Evolutionary conservation across 2,329 filamentous ascomycete species (phyloP).

Genomic region (Pseudogymnoascus verrucosus): DNA sequence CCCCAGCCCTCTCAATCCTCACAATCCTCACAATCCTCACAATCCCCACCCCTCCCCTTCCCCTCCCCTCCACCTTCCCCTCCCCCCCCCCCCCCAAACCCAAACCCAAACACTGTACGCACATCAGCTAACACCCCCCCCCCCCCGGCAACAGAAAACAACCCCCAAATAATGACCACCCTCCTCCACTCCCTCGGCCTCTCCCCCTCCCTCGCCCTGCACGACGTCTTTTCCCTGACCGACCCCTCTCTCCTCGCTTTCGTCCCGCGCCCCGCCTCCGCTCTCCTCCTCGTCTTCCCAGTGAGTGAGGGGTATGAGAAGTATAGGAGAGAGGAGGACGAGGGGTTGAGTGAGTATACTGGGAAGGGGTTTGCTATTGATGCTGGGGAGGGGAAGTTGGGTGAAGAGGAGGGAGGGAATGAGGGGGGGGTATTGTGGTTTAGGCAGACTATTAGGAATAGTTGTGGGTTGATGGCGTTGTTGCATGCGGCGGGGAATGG

Average conservation of each 20-base stretch:
- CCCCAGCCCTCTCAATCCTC: too few relatives aligned
- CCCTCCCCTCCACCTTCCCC: too few relatives aligned
- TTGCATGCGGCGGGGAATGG: constrained; percentile 80
- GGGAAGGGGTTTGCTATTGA: constrained; percentile 34
- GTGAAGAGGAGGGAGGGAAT: constrained; percentile 36
- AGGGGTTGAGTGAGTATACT: constrained; percentile 51
- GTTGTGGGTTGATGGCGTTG: constrained; percentile 84
- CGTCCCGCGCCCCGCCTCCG: constrained; percentile 79
- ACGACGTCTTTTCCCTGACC: constrained; percentile 87
- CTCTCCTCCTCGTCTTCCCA: constrained; percentile 88
- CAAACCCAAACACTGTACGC: too few relatives aligned
- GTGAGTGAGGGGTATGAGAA: constrained; percentile 72
- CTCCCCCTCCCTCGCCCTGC: constrained; percentile 61
- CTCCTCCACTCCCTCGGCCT: constrained; percentile 81
- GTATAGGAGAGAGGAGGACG: constrained; percentile 67
- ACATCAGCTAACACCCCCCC: too few relatives aligned
- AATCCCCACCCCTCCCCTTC: too few relatives aligned
- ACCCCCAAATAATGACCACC: constrained; percentile 79
- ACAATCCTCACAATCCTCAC: too few relatives aligned
- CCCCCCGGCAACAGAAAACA: constrained; percentile 35
- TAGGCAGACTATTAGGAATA: constrained; percentile 88
- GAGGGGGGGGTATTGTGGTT: constrained; percentile 83
- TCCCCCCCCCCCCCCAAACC: too few relatives aligned
- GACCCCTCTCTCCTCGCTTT: constrained; percentile 78
- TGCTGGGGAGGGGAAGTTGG: too few relatives aligned